phyloP scores from a whole-genome alignment of 345 rosid genomes.

The Acer yangbiense region DNA sequence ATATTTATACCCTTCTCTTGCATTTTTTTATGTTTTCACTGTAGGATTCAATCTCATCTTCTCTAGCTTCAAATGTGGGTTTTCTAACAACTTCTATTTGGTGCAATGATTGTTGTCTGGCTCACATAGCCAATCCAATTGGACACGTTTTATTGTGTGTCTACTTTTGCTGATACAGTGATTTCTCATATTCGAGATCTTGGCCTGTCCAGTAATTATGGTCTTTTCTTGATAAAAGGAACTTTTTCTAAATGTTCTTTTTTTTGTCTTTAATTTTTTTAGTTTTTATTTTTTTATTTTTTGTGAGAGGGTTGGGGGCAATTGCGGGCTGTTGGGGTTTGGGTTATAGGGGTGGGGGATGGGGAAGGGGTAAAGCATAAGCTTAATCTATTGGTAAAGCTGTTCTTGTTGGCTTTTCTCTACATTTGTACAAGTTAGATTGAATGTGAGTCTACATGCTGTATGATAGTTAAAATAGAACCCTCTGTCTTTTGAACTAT shows the following conservation, averaged over 20 bases:
- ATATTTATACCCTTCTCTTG: too few species aligned
- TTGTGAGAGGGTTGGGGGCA: neutral
- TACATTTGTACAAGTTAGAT: too few species aligned
- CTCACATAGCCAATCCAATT: neutral
- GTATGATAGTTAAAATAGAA: neutral
- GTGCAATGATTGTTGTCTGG: neutral
- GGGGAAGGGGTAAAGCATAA: too few species aligned
- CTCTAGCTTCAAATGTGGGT: too few species aligned
- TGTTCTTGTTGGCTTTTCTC: neutral
- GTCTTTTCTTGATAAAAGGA: neutral
- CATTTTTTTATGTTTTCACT: too few species aligned
- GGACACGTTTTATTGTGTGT: neutral
- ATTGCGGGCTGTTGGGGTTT: too few species aligned
- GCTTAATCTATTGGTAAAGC: neutral
- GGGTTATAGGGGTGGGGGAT: too few species aligned
- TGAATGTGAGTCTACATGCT: neutral
- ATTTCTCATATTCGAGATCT: neutral
- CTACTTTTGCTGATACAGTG: neutral
- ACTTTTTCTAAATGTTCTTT: neutral
- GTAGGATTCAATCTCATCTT: too few species aligned
- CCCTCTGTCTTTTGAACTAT: neutral
- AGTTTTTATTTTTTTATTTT: too few species aligned
- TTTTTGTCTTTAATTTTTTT: neutral
- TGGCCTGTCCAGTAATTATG: neutral
- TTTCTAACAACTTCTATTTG: neutral